Evolutionary conservation across 2,329 filamentous ascomycete species (phyloP).

Genomic region (Diaporthe australafricana): DNA sequence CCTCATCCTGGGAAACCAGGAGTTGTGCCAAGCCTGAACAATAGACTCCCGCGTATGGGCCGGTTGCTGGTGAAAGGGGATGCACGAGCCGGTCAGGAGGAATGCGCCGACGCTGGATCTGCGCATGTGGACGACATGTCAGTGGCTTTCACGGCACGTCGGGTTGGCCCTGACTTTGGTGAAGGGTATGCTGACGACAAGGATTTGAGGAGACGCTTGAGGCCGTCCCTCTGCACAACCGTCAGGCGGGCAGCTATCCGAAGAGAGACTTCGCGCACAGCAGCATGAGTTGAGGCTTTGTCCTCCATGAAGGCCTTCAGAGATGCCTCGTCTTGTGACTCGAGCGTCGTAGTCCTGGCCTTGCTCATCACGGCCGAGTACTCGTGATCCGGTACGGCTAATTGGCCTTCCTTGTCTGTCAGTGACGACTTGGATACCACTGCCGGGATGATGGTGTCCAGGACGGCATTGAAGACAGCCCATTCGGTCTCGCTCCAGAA

Average conservation of each 20-base stretch:
- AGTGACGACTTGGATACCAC: slow-evolving; percentile 58
- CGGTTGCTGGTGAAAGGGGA: slow-evolving; percentile 71
- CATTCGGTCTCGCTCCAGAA: slow-evolving; percentile 64
- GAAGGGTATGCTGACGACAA: slow-evolving; percentile 53
- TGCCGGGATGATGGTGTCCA: slow-evolving; percentile 71
- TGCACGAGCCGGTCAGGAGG: slow-evolving; percentile 75
- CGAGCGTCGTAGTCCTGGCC: slow-evolving; percentile 49
- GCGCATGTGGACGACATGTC: slow-evolving; percentile 23
- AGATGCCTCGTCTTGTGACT: slow-evolving; percentile 54
- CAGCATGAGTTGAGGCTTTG: slow-evolving; percentile 61
- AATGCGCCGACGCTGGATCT: slow-evolving; percentile 73
- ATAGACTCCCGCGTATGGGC: slow-evolving; percentile 70
- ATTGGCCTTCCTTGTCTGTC: slow-evolving; percentile 53
- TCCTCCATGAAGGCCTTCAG: slow-evolving; percentile 66
- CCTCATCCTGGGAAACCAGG: slow-evolving; percentile 66
- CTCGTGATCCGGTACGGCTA: slow-evolving; percentile 61
- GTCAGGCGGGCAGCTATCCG: slow-evolving; percentile 54
- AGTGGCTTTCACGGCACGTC: not conserved
- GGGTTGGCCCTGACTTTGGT: too few species aligned
- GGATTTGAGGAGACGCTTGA: slow-evolving; percentile 54
- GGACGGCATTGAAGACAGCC: slow-evolving; percentile 63
- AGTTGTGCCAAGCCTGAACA: slow-evolving; percentile 70
- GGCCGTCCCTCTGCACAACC: slow-evolving; percentile 45
- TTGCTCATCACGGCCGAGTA: slow-evolving; percentile 59
- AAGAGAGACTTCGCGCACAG: slow-evolving; percentile 63